phyloP scores from a whole-genome alignment of 345 rosid genomes.

The Eucalyptus cloeziana region DNA sequence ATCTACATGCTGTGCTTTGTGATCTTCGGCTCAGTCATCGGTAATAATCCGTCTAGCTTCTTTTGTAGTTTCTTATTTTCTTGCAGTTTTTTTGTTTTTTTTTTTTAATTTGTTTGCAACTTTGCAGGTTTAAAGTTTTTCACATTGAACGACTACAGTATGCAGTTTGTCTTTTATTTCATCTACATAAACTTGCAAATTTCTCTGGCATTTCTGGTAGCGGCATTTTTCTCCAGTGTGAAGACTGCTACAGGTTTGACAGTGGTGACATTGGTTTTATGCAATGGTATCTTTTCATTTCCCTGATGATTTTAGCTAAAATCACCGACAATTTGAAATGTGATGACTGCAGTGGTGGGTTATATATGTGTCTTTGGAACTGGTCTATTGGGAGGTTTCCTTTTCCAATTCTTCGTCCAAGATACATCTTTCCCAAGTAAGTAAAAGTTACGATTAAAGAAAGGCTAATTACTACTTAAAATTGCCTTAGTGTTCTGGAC shows the following conservation, averaged over 20 bases:
- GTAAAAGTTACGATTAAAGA: conserved; percentile 8
- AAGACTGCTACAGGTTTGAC: conserved; percentile 84
- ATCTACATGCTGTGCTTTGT: conserved; percentile 58
- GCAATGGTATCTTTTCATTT: not conserved
- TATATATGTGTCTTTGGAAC: conserved; percentile 67
- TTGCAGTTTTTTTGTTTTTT: not conserved
- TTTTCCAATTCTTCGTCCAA: conserved; percentile 50
- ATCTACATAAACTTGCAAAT: conserved; percentile 81
- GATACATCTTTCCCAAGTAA: conserved; percentile 69
- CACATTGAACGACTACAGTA: conserved; percentile 49
- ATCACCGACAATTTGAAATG: not conserved
- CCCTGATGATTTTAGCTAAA: not conserved
- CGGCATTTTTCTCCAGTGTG: conserved; percentile 55
- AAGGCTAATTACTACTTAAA: not conserved
- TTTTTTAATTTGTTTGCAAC: not conserved
- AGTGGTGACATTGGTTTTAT: not conserved
- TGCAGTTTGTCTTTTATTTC: conserved; percentile 64
- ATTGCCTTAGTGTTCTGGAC: not conserved
- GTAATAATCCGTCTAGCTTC: conserved; percentile 6
- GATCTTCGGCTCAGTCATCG: conserved; percentile 61
- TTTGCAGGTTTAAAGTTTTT: conserved; percentile 78
- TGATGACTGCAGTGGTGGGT: conserved; percentile 39
- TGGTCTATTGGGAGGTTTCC: conserved; percentile 71
- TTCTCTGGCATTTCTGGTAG: conserved; percentile 55
- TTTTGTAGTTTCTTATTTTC: not conserved